A percentile compares a stretch with the other conserved stretches of the same genome.
phyloP scores from a whole-genome alignment of 2,329 filamentous ascomycete species.

The Conoideocrella luteorostrata region DNA sequence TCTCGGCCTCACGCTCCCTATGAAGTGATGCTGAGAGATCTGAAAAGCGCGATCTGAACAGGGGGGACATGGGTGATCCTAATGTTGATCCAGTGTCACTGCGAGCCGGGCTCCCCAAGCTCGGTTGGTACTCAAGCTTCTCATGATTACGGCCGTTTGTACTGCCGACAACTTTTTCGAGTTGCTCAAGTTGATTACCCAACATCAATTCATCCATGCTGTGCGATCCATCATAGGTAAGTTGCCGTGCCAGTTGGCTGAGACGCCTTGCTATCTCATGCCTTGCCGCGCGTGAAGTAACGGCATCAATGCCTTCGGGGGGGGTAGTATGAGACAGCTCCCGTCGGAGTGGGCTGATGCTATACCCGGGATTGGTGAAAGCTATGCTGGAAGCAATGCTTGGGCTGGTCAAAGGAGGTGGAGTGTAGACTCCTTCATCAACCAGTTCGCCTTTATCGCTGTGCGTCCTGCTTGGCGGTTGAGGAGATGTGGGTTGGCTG shows the following conservation, averaged over 20 bases:
- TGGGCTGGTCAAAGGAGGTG: constrained; percentile 25
- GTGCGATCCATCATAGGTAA: constrained; percentile 26
- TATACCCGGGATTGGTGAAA: constrained; percentile 20
- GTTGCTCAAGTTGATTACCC: constrained; percentile 30
- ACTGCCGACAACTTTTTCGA: constrained; percentile 25
- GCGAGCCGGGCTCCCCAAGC: constrained; percentile 20
- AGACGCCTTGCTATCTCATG: constrained; percentile 39
- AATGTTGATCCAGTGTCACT: constrained; percentile 23
- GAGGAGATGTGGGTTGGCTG: constrained; percentile 5
- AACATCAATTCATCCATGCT: constrained; percentile 29
- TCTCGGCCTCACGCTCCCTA: constrained; percentile 22
- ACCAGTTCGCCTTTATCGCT: constrained; percentile 7
- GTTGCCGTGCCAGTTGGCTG: constrained; percentile 31
- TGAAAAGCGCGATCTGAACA: constrained; percentile 33
- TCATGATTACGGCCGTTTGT: constrained; percentile 11
- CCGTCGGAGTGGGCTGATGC: constrained; percentile 24
- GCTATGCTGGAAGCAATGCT: constrained; percentile 27
- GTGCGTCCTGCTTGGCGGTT: constrained; percentile 3
- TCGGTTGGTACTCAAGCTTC: constrained; percentile 15
- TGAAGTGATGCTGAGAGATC: constrained; percentile 31
- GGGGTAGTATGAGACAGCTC: constrained; percentile 15
- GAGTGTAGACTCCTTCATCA: constrained; percentile 13
- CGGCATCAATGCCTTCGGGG: constrained; percentile 6
- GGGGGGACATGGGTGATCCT: constrained; percentile 28
- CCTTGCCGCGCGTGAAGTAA: constrained; percentile 23